phyloP scores from a whole-genome alignment of 202 grass and related monocot species.

The Zoysia matrella region DNA sequence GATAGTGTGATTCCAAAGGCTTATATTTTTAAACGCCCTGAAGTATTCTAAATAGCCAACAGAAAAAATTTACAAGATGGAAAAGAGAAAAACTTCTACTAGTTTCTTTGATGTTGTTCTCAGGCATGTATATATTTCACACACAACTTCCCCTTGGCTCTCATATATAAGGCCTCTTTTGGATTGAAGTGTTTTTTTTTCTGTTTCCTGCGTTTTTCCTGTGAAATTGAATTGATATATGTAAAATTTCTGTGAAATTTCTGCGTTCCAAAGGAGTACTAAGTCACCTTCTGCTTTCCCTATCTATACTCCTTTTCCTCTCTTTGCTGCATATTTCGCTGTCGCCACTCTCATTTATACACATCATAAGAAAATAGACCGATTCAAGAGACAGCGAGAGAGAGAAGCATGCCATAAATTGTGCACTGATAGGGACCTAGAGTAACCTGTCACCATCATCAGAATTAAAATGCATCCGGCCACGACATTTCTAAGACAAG shows the following conservation, averaged over 20 bases:
- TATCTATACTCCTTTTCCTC: background rate
- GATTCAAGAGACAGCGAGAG: background rate
- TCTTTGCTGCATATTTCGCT: background rate
- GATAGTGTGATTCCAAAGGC: background rate
- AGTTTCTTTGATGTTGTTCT: too few relatives aligned
- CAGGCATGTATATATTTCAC: too few relatives aligned
- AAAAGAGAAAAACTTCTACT: too few relatives aligned
- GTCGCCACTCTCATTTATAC: background rate
- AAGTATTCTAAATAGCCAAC: background rate
- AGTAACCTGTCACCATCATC: too few relatives aligned
- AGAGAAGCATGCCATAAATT: background rate
- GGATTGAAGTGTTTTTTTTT: slow-evolving; percentile 18
- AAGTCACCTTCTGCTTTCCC: too few relatives aligned
- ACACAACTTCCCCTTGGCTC: too few relatives aligned
- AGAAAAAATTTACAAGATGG: too few relatives aligned
- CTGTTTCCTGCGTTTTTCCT: too few relatives aligned
- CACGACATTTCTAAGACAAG: background rate
- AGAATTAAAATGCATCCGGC: background rate
- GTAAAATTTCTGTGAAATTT: too few relatives aligned
- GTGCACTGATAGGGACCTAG: background rate
- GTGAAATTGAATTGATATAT: too few relatives aligned
- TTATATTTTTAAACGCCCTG: background rate
- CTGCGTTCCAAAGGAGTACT: too few relatives aligned
- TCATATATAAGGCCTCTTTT: too few relatives aligned
- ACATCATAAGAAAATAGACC: background rate